These are phyloP conservation scores for Betula pendula DNA, from an alignment of 306 rosid genomes.

Conservation along the genomic window DNA sequence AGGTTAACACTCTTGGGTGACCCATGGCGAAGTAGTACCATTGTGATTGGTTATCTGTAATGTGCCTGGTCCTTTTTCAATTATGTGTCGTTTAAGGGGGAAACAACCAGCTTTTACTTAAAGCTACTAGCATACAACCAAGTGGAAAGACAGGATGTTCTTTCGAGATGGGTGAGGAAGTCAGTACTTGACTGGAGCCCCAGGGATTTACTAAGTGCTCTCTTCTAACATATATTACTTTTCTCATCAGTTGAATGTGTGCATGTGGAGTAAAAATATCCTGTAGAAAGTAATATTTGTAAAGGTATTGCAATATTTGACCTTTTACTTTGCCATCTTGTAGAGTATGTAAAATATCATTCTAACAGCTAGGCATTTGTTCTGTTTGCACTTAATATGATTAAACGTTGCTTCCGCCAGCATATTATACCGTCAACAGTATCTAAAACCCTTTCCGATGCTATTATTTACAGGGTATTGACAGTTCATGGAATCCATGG, in stretches of 20 bases:
- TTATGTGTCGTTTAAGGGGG: neutral
- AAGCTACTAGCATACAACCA: neutral
- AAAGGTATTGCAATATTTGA: neutral
- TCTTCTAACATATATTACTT: neutral
- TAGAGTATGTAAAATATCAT: neutral
- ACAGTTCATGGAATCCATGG: conserved; percentile 87
- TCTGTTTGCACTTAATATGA: neutral
- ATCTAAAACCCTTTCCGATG: conserved; percentile 15
- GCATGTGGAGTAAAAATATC: neutral
- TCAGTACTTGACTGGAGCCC: neutral
- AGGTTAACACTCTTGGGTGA: no score
- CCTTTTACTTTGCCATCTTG: neutral
- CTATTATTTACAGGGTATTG: conserved; percentile 61
- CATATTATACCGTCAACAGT: conserved; percentile 4
- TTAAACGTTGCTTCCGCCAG: neutral
- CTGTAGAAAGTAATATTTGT: neutral
- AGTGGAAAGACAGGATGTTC: no score
- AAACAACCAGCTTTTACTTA: neutral
- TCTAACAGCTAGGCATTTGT: neutral
- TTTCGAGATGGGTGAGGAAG: no score
- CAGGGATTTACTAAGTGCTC: neutral
- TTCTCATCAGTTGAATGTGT: neutral
- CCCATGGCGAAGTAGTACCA: no score
- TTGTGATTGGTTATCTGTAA: neutral
- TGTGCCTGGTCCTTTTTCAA: neutral